Conservation (phyloP, 2,329 filamentous ascomycete species). For the Byssochlamys sp. region DNA sequence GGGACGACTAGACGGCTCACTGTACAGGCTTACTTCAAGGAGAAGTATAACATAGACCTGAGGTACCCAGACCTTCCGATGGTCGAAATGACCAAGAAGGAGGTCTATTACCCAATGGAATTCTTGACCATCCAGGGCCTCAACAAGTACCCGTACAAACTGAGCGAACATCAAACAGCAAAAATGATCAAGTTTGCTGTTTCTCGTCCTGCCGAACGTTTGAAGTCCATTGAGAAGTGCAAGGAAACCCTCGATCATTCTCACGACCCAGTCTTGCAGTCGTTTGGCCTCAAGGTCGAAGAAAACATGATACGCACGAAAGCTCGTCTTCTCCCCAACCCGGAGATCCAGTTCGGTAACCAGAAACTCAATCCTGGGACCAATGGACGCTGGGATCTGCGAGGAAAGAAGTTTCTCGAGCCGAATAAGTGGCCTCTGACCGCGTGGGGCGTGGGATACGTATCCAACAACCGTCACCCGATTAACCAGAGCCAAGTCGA, state of each 20-base stretch:
- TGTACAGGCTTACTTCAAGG: conserved; percentile 50
- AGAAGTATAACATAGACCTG: conserved; percentile 42
- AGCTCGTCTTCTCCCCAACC: conserved; percentile 61
- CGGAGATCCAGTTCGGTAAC: conserved; percentile 59
- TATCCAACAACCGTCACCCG: conserved; percentile 47
- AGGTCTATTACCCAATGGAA: conserved; percentile 48
- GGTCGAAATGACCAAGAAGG: conserved; percentile 49
- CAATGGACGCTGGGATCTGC: conserved; percentile 75
- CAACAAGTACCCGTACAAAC: conserved; percentile 50
- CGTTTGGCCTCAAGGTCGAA: conserved; percentile 66
- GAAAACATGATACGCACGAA: conserved; percentile 55
- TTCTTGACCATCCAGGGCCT: conserved; percentile 43
- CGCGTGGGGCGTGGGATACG: conserved; percentile 65
- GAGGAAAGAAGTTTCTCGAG: conserved; percentile 65
- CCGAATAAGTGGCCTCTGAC: conserved; percentile 54
- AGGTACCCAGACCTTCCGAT: conserved; percentile 44
- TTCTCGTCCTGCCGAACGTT: conserved; percentile 61
- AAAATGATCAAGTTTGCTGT: conserved; percentile 92
- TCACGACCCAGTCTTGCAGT: conserved; percentile 57
- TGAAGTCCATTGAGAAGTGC: conserved; percentile 56
- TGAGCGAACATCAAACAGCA: conserved; percentile 57
- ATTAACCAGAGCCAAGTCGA: conserved; percentile 37
- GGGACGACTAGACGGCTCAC: conserved; percentile 39
- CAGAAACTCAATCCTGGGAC: conserved; percentile 51
- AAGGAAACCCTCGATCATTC: conserved; percentile 59